phyloP scores from a whole-genome alignment of 2,329 filamentous ascomycete genomes.

The Arthroderma uncinatum region DNA sequence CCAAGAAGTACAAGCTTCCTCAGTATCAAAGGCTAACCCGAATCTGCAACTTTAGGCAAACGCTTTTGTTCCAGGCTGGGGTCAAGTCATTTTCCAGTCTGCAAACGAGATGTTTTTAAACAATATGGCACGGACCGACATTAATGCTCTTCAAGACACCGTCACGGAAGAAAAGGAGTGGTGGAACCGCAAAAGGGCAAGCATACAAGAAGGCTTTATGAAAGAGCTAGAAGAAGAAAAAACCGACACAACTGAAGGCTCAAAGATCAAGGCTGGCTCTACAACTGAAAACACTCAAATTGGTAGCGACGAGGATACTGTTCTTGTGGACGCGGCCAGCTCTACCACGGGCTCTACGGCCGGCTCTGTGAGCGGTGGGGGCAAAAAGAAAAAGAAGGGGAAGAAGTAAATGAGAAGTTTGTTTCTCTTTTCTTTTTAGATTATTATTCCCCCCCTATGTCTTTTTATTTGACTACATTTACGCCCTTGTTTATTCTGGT shows the following conservation, averaged over 20 bases:
- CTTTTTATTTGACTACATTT: neutral
- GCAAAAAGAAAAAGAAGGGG: slow-evolving; percentile 38
- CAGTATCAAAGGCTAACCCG: slow-evolving; percentile 3
- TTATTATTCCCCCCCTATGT: neutral
- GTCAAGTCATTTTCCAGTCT: slow-evolving; percentile 89
- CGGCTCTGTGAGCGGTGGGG: slow-evolving; percentile 20
- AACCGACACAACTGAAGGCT: slow-evolving; percentile 17
- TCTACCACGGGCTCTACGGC: slow-evolving; percentile 28
- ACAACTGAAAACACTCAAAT: slow-evolving; percentile 23
- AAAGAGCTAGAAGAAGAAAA: slow-evolving; percentile 55
- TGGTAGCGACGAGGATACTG: slow-evolving; percentile 59
- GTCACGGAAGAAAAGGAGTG: slow-evolving; percentile 67
- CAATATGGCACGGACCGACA: slow-evolving; percentile 58
- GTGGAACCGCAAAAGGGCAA: slow-evolving; percentile 76
- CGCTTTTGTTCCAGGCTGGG: slow-evolving; percentile 78
- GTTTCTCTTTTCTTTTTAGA: neutral
- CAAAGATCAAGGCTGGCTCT: slow-evolving; percentile 13
- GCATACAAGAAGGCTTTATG: slow-evolving; percentile 67
- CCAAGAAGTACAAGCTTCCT: neutral
- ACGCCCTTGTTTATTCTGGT: neutral
- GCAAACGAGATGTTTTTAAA: slow-evolving; percentile 94
- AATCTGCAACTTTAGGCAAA: slow-evolving; percentile 56
- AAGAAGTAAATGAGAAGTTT: slow-evolving; percentile 29
- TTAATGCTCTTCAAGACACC: slow-evolving; percentile 64
- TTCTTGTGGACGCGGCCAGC: slow-evolving; percentile 59